Evolutionary conservation across 352 stramenopile genomes (phyloP).

Genomic region (Phytophthora melonis): DNA sequence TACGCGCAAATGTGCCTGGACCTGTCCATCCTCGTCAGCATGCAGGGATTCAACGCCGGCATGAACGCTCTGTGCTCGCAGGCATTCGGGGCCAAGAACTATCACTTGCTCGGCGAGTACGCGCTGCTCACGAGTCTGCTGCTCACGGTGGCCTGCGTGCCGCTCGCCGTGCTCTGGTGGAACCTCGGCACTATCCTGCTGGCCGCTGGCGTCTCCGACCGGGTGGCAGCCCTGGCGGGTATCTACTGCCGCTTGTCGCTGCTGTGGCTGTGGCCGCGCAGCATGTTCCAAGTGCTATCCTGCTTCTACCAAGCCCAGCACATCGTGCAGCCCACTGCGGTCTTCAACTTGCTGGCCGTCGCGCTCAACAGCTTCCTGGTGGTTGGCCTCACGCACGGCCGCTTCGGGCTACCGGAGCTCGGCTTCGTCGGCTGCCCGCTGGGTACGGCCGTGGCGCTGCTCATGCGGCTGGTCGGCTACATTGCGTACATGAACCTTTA

Average conservation of each 20-base stretch:
- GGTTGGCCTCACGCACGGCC: constrained; percentile 72
- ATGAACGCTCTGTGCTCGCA: constrained; percentile 88
- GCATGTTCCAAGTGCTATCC: constrained; percentile 80
- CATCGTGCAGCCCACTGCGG: constrained; percentile 75
- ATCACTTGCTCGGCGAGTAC: constrained; percentile 72
- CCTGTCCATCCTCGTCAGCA: constrained; percentile 80
- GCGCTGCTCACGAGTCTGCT: constrained; percentile 66
- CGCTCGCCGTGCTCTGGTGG: constrained; percentile 81
- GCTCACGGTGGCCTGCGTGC: constrained; percentile 71
- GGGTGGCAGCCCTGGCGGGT: constrained; percentile 55
- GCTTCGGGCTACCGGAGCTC: constrained; percentile 59
- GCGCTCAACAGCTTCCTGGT: constrained; percentile 71
- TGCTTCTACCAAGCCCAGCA: constrained; percentile 88
- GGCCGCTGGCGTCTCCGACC: constrained; percentile 47
- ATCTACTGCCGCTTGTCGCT: constrained; percentile 76
- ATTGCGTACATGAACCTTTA: constrained; percentile 78
- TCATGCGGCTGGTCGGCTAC: constrained; percentile 60
- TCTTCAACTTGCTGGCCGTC: constrained; percentile 68
- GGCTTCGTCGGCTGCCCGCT: constrained; percentile 85
- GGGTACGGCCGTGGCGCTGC: constrained; percentile 68
- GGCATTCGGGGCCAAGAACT: constrained; percentile 88
- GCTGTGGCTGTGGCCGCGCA: constrained; percentile 80
- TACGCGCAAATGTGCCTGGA: constrained; percentile 86
- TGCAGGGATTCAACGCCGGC: constrained; percentile 83
- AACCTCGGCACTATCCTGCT: constrained; percentile 68